Percentiles rank a stretch among this genome's conserved stretches.
phyloP scores from a whole-genome alignment of 2,329 filamentous ascomycete genomes.

The Fusarium anthophilum region DNA sequence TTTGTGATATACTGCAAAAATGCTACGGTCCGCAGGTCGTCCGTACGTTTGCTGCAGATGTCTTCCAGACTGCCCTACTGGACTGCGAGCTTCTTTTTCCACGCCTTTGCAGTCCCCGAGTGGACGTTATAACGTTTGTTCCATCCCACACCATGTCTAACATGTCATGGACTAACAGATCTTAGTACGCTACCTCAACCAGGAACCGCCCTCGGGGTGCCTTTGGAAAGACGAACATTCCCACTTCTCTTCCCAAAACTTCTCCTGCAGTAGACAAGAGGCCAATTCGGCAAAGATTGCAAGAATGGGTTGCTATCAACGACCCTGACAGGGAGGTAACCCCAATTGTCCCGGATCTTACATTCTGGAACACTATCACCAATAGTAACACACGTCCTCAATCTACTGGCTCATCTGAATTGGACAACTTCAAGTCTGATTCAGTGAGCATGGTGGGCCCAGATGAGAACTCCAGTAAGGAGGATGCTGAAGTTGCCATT shows the following conservation, averaged over 20 bases:
- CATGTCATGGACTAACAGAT: constrained; percentile 3
- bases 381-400: constrained; percentile 49
- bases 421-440: constrained; percentile 43
- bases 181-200: constrained; percentile 22
- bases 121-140: constrained; percentile 23
- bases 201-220: not conserved
- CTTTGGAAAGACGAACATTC: constrained; percentile 25
- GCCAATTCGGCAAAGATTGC: constrained; percentile 36
- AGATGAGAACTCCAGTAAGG: constrained; percentile 41
- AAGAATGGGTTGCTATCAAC: constrained; percentile 26
- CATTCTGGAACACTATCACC: constrained; percentile 40
- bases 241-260: constrained; percentile 17
- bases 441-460: constrained; percentile 38
- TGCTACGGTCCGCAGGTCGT: constrained; percentile 44
- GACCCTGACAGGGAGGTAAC: constrained; percentile 8
- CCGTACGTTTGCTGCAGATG: constrained; percentile 50
- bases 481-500: constrained; percentile 39
- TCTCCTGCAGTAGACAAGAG: constrained; percentile 8
- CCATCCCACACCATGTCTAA: not conserved
- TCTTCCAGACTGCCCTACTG: constrained; percentile 33
- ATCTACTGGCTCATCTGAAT: constrained; percentile 46
- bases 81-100: not conserved
- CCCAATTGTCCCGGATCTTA: constrained; percentile 34
- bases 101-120: constrained; percentile 6
- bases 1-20: constrained; percentile 26